Base-by-base conservation (phyloP, 148 eudicot species). In the Rhododendron kiyosumense region DNA sequence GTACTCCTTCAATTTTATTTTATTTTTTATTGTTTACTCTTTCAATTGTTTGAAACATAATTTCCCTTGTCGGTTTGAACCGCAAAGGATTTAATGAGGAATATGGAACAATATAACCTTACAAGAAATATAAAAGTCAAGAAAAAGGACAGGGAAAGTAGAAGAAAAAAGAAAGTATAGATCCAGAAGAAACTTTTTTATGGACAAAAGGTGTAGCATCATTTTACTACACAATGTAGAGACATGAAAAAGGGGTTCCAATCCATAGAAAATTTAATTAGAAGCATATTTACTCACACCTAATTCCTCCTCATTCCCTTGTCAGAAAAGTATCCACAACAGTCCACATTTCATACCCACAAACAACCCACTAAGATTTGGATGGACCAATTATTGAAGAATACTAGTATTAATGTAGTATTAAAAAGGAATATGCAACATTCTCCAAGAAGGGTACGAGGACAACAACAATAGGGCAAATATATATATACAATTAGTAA, bases 311-410 rank as follows among this genome's bases (percentile, higher is more conserved):
- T n/a, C 24, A n/a, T 81, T 81, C 26, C 46, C 83, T 54, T 17
- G 69, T 81, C 46, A 34, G 69, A 57, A 54, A 54, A 81, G 69
- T 54, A 81, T 81, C 83, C 83, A 81, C 67, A 26, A 32, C 26
- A 81, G 26, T 54, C 65, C 28, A 7, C 49, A 14, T 22, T 43
- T n/a, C 6, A 26, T 26, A 45, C 81, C 52, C 57, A 46, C 81
- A 79, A 79, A 45, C 45, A 63, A 51, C 83, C 36, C 83, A 81
- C 38, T 18, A 32, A 81, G 69, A 32, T 52, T 81, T 52, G 20
- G 83, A 81, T 52, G 52, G 83, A 81, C 67, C 52, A 52, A 52
- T 48, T 69, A 28, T n/a, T n/a, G 22, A 3, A 15, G 15, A 2
- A 22, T 48, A 63, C 3, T 63, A 63, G 12, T 63, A 32, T 32